phyloP scores from a whole-genome alignment of 2,329 filamentous ascomycete species.

The Monosporascus sp. region DNA sequence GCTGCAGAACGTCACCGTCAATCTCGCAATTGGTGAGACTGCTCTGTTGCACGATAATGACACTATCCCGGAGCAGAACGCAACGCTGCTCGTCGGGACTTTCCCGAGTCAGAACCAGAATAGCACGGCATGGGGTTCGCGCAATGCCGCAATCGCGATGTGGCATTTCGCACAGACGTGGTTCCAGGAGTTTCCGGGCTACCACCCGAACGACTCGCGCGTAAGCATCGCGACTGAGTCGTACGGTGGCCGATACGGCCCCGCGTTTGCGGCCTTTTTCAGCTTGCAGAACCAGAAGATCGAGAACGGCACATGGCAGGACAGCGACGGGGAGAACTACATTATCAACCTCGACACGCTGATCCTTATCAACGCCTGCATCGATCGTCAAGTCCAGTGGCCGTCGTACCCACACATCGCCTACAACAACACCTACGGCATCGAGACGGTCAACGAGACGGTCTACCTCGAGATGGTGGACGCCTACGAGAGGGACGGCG shows the following conservation, averaged over 20 bases:
- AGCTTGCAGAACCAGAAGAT: conserved; percentile 27
- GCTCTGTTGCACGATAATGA: conserved; percentile 30
- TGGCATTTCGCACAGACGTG: conserved; percentile 60
- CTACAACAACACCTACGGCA: conserved; percentile 39
- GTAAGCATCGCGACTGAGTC: conserved; percentile 34
- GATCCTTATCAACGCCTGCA: conserved; percentile 52
- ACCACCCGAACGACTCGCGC: conserved; percentile 53
- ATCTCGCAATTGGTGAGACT: conserved; percentile 30
- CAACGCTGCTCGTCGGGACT: conserved; percentile 42
- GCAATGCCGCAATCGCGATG: conserved; percentile 45
- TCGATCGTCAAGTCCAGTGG: conserved; percentile 40
- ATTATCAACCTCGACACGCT: conserved; percentile 33
- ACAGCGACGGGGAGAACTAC: conserved; percentile 21
- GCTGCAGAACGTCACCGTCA: conserved; percentile 48
- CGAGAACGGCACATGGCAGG: conserved; percentile 23
- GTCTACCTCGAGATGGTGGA: conserved; percentile 24
- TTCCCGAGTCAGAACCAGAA: conserved; percentile 44
- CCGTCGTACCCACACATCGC: conserved; percentile 38
- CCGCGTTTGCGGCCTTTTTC: conserved; percentile 24
- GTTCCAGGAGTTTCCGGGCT: conserved; percentile 48
- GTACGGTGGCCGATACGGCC: conserved; percentile 29
- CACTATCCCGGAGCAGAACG: conserved; percentile 29
- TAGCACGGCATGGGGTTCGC: conserved; percentile 41
- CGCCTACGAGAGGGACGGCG: conserved; percentile 27
- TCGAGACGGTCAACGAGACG: conserved; percentile 32